phyloP scores from a whole-genome alignment of 208 protist species.

The Polymyxa betae region DNA sequence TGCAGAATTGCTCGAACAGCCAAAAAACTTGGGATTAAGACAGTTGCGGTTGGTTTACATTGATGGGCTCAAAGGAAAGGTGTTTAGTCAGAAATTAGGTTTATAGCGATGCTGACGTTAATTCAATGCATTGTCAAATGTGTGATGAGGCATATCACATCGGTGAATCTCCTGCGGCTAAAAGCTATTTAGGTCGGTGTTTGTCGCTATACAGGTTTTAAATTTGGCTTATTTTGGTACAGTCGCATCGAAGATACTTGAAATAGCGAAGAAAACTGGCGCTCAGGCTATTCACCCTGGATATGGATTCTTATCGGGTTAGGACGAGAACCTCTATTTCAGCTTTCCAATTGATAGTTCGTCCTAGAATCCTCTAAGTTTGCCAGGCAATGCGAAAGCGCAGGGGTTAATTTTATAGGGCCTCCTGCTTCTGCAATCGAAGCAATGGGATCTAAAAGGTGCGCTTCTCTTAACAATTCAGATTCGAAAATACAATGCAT shows the following conservation, averaged over 20 bases:
- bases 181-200: constrained; percentile 57
- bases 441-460: constrained; percentile 89
- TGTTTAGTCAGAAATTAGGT: not conserved
- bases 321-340: not conserved
- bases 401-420: constrained; percentile 88
- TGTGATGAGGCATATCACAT: constrained; percentile 50
- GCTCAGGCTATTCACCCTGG: constrained; percentile 88
- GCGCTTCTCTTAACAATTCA: not conserved
- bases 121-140: not conserved
- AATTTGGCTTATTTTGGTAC: not conserved
- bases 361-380: constrained; percentile 84
- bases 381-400: constrained; percentile 75
- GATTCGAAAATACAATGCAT: not conserved
- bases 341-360: not conserved
- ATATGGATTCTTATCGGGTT: constrained; percentile 88
- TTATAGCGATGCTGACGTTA: constrained; percentile 52
- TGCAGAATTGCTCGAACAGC: constrained; percentile 90
- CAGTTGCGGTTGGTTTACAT: constrained; percentile 83
- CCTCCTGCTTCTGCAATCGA: constrained; percentile 86
- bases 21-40: constrained; percentile 85
- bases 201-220: not conserved
- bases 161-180: constrained; percentile 13
- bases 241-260: constrained; percentile 53
- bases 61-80: constrained; percentile 53
- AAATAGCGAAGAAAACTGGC: constrained; percentile 53